A percentile compares a stretch with the other conserved stretches of the same genome.
phyloP scores from a whole-genome alignment of 2,329 filamentous ascomycete species.

The Diaporthe caulivora region DNA sequence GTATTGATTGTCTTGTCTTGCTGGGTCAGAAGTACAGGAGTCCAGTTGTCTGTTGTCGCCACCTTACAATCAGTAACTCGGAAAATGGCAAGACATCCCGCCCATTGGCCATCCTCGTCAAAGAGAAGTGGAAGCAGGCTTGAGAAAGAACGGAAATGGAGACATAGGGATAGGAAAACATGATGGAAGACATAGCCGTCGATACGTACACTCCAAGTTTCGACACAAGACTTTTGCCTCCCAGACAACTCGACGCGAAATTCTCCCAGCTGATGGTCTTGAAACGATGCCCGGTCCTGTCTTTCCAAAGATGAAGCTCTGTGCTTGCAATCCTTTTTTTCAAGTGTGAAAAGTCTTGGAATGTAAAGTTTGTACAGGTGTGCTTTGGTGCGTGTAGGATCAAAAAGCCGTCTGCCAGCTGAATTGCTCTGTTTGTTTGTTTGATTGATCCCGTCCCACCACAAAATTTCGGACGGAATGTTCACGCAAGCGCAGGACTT shows the following conservation, averaged over 20 bases:
- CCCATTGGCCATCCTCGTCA: slow-evolving; percentile 4
- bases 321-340: slow-evolving; percentile 64
- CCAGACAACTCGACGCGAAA: slow-evolving; percentile 42
- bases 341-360: slow-evolving; percentile 36
- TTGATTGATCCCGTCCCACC: neutral
- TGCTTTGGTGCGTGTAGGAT: slow-evolving; percentile 26
- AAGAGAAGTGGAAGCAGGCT: slow-evolving; percentile 39
- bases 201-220: slow-evolving; percentile 68
- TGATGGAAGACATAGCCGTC: slow-evolving; percentile 55
- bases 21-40: slow-evolving; percentile 53
- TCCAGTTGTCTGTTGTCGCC: slow-evolving; percentile 41
- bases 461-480: neutral
- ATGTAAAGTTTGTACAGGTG: slow-evolving; percentile 35
- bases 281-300: slow-evolving; percentile 20
- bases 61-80: slow-evolving; percentile 42
- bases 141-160: slow-evolving; percentile 41
- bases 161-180: slow-evolving; percentile 48
- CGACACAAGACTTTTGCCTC: slow-evolving; percentile 44
- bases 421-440: neutral
- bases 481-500: neutral
- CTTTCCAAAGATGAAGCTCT: slow-evolving; percentile 72
- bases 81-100: slow-evolving; percentile 23
- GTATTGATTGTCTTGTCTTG: slow-evolving; percentile 49
- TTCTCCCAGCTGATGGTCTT: slow-evolving; percentile 38
- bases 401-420: slow-evolving; percentile 19